A percentile compares a stretch with the other conserved stretches of the same genome.
Conservation (phyloP, 2,329 filamentous ascomycete genomes). For the Coniochaeta prunicola region DNA sequence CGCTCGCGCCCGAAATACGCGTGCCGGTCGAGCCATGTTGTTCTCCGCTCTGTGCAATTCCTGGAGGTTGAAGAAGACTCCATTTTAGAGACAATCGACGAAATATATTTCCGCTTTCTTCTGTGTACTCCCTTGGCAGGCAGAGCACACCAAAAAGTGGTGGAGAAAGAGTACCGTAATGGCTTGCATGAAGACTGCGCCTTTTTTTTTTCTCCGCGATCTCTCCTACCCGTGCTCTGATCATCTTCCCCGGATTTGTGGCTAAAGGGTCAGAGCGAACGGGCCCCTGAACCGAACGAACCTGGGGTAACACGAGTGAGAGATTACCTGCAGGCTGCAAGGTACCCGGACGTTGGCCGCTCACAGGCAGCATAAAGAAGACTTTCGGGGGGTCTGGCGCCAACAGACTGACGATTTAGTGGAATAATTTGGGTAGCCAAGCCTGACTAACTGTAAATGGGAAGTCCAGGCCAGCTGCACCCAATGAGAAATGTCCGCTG, state of each 20-base stretch:
- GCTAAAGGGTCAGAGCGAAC: neutral
- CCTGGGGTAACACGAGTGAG: neutral
- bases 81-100: neutral
- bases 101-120: too few species aligned
- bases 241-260: neutral
- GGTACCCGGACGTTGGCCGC: neutral
- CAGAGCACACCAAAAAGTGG: neutral
- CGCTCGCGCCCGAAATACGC: neutral
- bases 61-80: neutral
- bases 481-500: neutral
- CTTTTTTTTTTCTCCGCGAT: neutral
- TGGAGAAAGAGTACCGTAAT: neutral
- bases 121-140: neutral
- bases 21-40: neutral
- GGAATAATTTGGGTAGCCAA: neutral
- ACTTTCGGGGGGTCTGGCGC: neutral
- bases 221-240: neutral
- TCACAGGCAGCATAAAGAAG: neutral
- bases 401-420: neutral
- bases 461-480: neutral
- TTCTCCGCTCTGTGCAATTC: neutral
- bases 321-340: neutral
- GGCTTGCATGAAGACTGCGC: neutral
- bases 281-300: neutral
- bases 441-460: neutral